These are phyloP conservation scores for Ajuga reptans DNA, from an alignment of 305 asterid species.

Conservation along the genomic window DNA sequence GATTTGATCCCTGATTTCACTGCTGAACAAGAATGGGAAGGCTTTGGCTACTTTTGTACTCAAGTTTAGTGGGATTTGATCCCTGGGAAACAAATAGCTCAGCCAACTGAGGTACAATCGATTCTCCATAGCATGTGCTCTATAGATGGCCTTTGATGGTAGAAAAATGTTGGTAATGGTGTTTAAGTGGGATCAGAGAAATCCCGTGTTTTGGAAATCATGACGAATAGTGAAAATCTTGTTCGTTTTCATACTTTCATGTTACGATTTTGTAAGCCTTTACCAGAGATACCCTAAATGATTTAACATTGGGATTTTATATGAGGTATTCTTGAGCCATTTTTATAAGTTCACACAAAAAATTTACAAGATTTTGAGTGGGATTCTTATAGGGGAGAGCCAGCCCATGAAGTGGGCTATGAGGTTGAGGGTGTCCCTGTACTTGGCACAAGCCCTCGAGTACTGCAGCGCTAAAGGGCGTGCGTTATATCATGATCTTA, in stretches of 20 bases:
- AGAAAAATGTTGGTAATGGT: too few species aligned
- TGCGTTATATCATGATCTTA: constrained; percentile 64
- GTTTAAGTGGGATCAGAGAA: too few species aligned
- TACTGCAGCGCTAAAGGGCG: constrained; percentile 57
- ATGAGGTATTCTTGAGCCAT: background rate
- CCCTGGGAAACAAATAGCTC: too few species aligned
- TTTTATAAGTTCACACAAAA: background rate
- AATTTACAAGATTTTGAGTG: background rate
- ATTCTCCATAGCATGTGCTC: too few species aligned
- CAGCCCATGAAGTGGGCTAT: constrained; percentile 79
- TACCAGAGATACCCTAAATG: background rate
- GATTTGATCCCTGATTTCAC: too few species aligned
- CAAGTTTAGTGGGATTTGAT: too few species aligned
- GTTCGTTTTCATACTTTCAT: too few species aligned
- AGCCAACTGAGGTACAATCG: too few species aligned
- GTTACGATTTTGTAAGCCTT: too few species aligned
- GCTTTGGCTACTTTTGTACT: too few species aligned
- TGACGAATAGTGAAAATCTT: too few species aligned
- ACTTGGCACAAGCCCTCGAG: constrained; percentile 65
- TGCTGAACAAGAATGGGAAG: too few species aligned
- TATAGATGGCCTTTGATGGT: background rate
- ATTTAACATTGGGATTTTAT: background rate
- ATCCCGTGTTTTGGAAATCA: background rate
- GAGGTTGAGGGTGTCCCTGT: constrained; percentile 61
- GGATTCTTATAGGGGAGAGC: constrained; percentile 58